These are phyloP conservation scores for Mytilinidion resinicola DNA, from an alignment of 495 filamentous ascomycete species.

Conservation along the genomic window DNA sequence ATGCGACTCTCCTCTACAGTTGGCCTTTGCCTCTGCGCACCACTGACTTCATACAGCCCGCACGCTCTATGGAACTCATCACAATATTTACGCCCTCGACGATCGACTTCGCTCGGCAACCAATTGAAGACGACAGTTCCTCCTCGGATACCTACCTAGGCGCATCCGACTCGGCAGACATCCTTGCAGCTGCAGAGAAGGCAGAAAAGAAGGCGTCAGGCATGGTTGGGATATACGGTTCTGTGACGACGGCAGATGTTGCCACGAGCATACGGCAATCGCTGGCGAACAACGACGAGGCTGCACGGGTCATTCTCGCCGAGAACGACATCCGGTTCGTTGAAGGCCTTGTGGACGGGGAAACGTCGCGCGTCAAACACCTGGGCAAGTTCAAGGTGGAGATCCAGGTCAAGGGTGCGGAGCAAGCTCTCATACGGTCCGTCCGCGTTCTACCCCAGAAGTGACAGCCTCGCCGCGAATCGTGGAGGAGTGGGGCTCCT, in stretches of 20 bases:
- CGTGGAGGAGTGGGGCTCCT: too few species aligned
- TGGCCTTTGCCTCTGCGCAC: not conserved
- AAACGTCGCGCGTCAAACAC: constrained; percentile 42
- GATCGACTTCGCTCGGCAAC: constrained; percentile 49
- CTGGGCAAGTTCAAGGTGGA: constrained; percentile 51
- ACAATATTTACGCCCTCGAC: constrained; percentile 42
- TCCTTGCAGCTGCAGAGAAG: constrained; percentile 29
- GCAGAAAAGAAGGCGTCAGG: constrained; percentile 10
- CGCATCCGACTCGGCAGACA: constrained; percentile 29
- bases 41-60: constrained; percentile 36
- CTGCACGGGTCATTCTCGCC: constrained; percentile 42
- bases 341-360: constrained; percentile 20
- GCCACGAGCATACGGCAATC: constrained; percentile 42
- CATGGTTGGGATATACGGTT: constrained; percentile 47
- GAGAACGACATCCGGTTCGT: constrained; percentile 51
- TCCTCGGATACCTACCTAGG: constrained; percentile 2
- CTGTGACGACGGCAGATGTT: constrained; percentile 51
- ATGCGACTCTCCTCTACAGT: not conserved
- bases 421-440: constrained; percentile 39
- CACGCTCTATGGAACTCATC: constrained; percentile 45
- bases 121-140: constrained; percentile 31
- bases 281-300: constrained; percentile 45
- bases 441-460: constrained; percentile 38
- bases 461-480: not conserved
- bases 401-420: constrained; percentile 46